Conservation (phyloP, 208 protist genomes). For the Strigomonas culicis region DNA sequence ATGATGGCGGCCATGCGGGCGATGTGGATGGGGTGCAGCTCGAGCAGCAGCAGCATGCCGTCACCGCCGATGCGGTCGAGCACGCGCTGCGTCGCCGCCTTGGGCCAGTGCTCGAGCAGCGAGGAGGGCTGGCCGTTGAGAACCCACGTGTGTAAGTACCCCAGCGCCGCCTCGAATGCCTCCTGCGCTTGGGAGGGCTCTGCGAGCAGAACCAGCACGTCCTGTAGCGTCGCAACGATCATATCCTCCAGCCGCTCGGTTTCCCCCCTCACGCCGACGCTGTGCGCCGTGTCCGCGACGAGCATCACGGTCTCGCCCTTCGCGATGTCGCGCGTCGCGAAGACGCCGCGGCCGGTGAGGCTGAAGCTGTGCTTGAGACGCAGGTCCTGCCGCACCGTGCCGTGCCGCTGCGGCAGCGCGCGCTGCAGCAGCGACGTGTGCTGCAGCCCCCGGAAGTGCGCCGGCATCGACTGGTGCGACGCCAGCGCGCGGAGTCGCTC, state of each 20-base stretch:
- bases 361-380: constrained; percentile 77
- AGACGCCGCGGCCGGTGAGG: constrained; percentile 78
- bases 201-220: constrained; percentile 9
- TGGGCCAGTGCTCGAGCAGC: constrained; percentile 77
- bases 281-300: constrained; percentile 72
- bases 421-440: constrained; percentile 57
- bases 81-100: constrained; percentile 50
- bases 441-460: constrained; percentile 60
- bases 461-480: constrained; percentile 16
- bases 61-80: constrained; percentile 55
- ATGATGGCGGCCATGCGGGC: constrained; percentile 78
- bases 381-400: constrained; percentile 57
- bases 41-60: constrained; percentile 51
- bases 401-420: constrained; percentile 65
- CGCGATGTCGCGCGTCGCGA: constrained; percentile 62
- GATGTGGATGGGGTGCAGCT: constrained; percentile 82
- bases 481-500: background rate
- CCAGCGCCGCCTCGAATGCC: constrained; percentile 1
- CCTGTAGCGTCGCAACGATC: constrained; percentile 34
- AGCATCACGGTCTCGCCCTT: constrained; percentile 84
- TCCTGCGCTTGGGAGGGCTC: background rate
- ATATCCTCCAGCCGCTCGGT: constrained; percentile 77
- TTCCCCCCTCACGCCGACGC: constrained; percentile 76
- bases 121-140: constrained; percentile 81
- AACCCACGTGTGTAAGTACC: constrained; percentile 79